Base-by-base conservation (phyloP, 345 rosid species). In the Murraya koenigii region DNA sequence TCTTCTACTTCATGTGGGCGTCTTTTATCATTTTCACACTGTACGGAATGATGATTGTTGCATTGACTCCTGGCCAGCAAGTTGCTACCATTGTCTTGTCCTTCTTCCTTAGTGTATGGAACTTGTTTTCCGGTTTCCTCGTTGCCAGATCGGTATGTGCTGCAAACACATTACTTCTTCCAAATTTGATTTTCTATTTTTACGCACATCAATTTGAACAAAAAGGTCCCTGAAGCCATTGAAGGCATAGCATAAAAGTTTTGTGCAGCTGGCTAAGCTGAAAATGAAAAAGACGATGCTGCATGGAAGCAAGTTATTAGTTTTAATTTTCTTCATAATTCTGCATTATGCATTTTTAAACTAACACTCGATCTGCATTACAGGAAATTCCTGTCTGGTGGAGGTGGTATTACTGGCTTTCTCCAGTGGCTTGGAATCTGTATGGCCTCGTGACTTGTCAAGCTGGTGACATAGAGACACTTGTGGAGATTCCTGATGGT, bases 351-450 rank as follows among this genome's bases (percentile, higher is more conserved):
- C 49, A 52, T 52, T 52, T 52, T 52, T 20, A 25, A 33, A 59
- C 38, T 30, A 9, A 47, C 55, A 20, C 19, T 20, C 23, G 15
- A 61, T 68, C 19, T 61, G 19, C 23, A 0, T 79, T 7, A 84
- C 88, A 91, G 97, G 89, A 80, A 85, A 86, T 92, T 62, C 98
- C 97, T 0, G 69, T 85, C 47, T 92, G 98, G 98, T 94, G 96
- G 96, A 91, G 93, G 76, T 94, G 98, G 98, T 94, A 92, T 75
- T 94, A 94, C 72, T 92, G 96, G 96, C 87, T 83, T 26, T 81
- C 89, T 8, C 98, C 98, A 0, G 93, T 92, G 65, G 85, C 97
- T 8, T 94, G 98, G 98, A 94, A 96, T 61, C 39, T 92, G 38
- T 85, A 91, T 8, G 97, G 98, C 3, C 85, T 94, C 20, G 82